Evolutionary conservation across 345 rosid genomes (phyloP).

Genomic region (Aurinia saxatilis): DNA sequence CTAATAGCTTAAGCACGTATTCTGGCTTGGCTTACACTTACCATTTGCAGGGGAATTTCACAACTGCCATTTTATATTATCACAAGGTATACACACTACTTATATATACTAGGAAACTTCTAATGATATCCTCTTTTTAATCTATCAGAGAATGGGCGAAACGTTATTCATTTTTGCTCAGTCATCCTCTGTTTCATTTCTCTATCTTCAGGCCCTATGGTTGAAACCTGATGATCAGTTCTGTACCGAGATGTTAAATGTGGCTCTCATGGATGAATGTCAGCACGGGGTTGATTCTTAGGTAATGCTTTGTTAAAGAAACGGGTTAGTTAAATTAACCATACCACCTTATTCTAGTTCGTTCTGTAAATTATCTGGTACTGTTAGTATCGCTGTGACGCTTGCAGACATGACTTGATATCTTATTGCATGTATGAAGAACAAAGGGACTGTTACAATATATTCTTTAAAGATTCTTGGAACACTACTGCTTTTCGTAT

Average conservation of each 20-base stretch:
- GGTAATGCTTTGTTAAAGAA: constrained; percentile 37
- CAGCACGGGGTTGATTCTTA: constrained; percentile 51
- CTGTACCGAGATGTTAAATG: constrained; percentile 78
- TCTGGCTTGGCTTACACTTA: constrained; percentile 96
- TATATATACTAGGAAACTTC: neutral
- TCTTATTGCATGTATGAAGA: constrained; percentile 16
- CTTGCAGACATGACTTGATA: neutral
- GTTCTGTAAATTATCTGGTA: constrained; percentile 13
- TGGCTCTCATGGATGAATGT: constrained; percentile 70
- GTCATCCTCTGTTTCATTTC: neutral
- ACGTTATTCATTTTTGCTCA: neutral
- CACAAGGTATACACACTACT: constrained; percentile 55
- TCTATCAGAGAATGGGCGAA: neutral
- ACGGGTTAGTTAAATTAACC: constrained; percentile 14
- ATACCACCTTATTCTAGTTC: neutral
- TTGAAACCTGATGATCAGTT: constrained; percentile 78
- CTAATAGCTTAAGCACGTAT: constrained; percentile 82
- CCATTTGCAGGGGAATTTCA: constrained; percentile 81
- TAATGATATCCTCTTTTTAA: neutral
- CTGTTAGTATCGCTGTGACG: neutral
- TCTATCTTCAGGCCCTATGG: constrained; percentile 59
- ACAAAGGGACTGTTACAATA: constrained; percentile 3
- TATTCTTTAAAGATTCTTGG: neutral
- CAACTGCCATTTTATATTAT: constrained; percentile 73
- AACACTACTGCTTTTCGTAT: constrained; percentile 11